Evolutionary conservation across 192 early-diverging fungal species (phyloP).

Genomic region (Podila verticillata): DNA sequence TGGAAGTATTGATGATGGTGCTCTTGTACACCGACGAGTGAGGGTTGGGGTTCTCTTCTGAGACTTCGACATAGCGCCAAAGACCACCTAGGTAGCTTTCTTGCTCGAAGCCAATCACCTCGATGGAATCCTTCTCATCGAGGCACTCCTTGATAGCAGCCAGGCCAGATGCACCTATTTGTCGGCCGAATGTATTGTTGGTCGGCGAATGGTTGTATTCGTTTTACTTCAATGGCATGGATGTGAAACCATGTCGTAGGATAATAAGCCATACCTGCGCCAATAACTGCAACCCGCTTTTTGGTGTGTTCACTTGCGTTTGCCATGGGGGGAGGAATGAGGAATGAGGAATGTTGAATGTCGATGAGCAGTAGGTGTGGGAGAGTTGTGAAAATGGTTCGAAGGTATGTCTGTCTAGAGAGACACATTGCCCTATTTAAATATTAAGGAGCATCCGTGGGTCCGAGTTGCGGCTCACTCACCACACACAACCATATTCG

Average conservation of each 20-base stretch:
- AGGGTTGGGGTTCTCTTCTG: conserved; percentile 49
- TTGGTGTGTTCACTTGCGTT: neutral
- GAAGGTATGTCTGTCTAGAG: too few relatives aligned
- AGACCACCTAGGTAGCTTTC: conserved; percentile 60
- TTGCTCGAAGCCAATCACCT: conserved; percentile 66
- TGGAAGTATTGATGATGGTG: conserved; percentile 66
- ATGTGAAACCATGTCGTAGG: neutral
- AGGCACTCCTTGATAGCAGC: conserved; percentile 65
- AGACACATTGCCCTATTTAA: too few relatives aligned
- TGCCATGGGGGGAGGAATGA: neutral
- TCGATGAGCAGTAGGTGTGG: neutral
- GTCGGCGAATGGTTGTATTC: neutral
- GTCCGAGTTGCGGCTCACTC: too few relatives aligned
- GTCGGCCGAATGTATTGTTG: neutral
- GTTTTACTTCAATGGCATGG: too few relatives aligned
- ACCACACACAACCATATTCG: too few relatives aligned
- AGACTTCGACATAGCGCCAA: conserved; percentile 64
- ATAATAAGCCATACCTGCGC: conserved; percentile 5
- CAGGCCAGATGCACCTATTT: conserved; percentile 60
- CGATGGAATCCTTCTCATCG: conserved; percentile 59
- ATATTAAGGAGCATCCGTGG: too few relatives aligned
- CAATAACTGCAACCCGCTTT: conserved; percentile 15
- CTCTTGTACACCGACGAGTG: conserved; percentile 67
- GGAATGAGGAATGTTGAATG: neutral
- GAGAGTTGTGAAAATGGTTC: too few relatives aligned